phyloP scores from a whole-genome alignment of 2,329 filamentous ascomycete species.

The Scedosporium minutisporum region DNA sequence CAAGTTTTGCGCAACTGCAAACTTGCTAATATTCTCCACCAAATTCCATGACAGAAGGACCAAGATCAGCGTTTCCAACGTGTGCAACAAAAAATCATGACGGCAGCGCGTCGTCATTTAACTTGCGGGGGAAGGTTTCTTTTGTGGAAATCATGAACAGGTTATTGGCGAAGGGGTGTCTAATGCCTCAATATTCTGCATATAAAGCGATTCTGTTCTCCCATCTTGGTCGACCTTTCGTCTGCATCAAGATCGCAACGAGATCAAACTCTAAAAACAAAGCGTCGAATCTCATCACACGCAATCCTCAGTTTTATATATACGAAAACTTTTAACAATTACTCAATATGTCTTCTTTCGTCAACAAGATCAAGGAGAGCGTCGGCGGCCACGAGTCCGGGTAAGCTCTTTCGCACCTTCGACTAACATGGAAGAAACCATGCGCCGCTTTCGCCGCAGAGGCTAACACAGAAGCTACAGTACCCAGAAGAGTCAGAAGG shows the following conservation, averaged over 20 bases:
- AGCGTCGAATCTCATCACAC: background rate
- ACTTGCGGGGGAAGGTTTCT: background rate
- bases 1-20: background rate
- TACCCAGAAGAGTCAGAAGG: too few relatives aligned
- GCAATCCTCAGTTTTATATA: background rate
- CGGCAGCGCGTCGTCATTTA: background rate
- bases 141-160: background rate
- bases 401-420: background rate
- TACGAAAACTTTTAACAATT: background rate
- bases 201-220: background rate
- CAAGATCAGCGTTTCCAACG: background rate
- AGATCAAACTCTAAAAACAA: background rate
- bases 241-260: background rate
- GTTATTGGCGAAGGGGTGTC: background rate
- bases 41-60: background rate
- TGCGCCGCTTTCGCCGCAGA: background rate
- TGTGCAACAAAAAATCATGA: background rate
- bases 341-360: constrained; percentile 1
- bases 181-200: background rate
- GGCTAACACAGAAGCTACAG: background rate
- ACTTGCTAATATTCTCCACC: background rate
- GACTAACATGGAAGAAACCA: background rate
- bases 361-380: constrained; percentile 3
- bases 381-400: background rate
- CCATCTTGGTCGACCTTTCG: background rate